A percentile compares a stretch with the other conserved stretches of the same genome.
Evolutionary conservation across 2,329 filamentous ascomycete species (phyloP).

Genomic region (Zasmidium citrigriseum): DNA sequence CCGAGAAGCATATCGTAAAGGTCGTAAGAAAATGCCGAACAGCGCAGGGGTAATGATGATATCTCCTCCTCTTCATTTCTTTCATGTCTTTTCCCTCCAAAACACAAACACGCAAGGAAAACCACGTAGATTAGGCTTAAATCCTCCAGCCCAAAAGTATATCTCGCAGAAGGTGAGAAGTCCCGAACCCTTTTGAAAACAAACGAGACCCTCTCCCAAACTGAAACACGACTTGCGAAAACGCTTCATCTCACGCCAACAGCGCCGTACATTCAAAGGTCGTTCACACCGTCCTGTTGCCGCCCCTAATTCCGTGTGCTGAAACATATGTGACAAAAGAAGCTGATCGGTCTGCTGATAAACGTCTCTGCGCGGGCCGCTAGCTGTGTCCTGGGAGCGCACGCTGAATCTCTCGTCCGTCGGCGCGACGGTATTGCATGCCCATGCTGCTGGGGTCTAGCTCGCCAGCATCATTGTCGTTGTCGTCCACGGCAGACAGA

Average conservation of each 20-base stretch:
- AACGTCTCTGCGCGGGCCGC: not conserved
- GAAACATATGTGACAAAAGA: conserved; percentile 1
- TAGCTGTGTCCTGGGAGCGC: conserved; percentile 22
- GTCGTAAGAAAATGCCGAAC: conserved; percentile 23
- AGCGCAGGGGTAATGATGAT: not conserved
- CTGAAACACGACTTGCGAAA: conserved; percentile 5
- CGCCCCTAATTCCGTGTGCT: not conserved
- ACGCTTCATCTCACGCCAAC: conserved; percentile 22
- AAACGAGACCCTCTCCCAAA: not conserved
- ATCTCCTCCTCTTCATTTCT: not conserved
- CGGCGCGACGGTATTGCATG: conserved; percentile 51
- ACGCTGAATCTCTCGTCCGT: conserved; percentile 39
- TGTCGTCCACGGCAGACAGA: conserved; percentile 35
- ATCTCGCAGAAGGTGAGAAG: too few species aligned
- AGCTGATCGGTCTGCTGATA: too few species aligned
- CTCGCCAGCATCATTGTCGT: conserved; percentile 25
- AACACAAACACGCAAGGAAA: conserved; percentile 10
- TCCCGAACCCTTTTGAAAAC: not conserved
- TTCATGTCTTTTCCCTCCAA: not conserved
- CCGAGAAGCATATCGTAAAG: conserved; percentile 19
- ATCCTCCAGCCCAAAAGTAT: conserved; percentile 10
- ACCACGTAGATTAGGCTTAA: conserved; percentile 19
- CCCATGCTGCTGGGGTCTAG: conserved; percentile 32
- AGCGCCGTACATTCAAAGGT: conserved; percentile 22
- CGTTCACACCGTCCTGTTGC: conserved; percentile 10